Percentiles rank a stretch among this genome's conserved stretches.
Conservation (phyloP, 257 asterid species). For the Solanum commersonii region DNA sequence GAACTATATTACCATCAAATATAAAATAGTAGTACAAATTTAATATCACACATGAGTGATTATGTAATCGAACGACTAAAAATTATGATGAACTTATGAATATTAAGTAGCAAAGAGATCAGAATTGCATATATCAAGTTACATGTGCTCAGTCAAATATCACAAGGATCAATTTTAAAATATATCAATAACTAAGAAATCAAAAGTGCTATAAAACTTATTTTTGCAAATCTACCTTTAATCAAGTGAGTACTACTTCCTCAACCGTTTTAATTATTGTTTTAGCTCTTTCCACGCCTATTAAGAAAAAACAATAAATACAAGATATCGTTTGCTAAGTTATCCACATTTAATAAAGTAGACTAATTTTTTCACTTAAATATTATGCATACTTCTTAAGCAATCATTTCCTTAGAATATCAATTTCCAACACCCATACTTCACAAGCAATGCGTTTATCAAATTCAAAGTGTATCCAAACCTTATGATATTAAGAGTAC, state of each 20-base stretch:
- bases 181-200: neutral
- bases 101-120: neutral
- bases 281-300: neutral
- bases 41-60: neutral
- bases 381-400: neutral
- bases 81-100: no score
- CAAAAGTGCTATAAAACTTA: neutral
- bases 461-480: neutral
- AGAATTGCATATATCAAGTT: neutral
- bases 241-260: neutral
- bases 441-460: neutral
- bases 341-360: neutral
- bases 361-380: neutral
- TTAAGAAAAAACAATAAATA: neutral
- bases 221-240: neutral
- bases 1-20: neutral
- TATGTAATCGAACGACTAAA: no score
- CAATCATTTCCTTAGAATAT: neutral
- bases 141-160: neutral
- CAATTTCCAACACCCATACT: neutral
- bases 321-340: neutral
- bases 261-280: neutral
- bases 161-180: neutral
- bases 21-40: no score
- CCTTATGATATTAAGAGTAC: neutral